phyloP scores from a whole-genome alignment of 2,329 filamentous ascomycete species.

The Boeremia exigua region DNA sequence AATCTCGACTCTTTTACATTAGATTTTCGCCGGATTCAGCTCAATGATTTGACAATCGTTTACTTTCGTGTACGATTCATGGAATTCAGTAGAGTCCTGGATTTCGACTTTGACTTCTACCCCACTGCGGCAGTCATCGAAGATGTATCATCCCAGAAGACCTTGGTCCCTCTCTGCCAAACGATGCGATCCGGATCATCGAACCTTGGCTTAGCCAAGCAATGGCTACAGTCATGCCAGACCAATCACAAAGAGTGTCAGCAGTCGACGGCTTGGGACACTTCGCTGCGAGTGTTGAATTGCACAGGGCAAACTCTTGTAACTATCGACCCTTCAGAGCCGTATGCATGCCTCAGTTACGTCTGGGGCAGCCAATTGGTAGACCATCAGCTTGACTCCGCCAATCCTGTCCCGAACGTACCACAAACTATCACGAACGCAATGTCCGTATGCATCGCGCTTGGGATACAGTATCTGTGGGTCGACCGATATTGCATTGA shows the following conservation, averaged over 20 bases:
- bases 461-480: constrained; percentile 18
- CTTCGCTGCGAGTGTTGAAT: background rate
- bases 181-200: background rate
- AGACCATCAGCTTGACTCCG: background rate
- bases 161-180: background rate
- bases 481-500: constrained; percentile 23
- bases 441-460: constrained; percentile 1
- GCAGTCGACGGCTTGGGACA: too few species aligned
- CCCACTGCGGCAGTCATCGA: background rate
- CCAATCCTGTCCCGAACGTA: background rate
- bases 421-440: constrained; percentile 16
- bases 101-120: background rate
- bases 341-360: background rate
- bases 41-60: background rate
- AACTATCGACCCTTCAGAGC: background rate
- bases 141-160: background rate
- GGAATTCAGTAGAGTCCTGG: background rate
- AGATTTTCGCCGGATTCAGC: background rate
- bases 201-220: background rate
- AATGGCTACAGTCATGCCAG: background rate
- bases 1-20: background rate
- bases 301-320: background rate
- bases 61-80: background rate
- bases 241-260: background rate
- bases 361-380: background rate